A percentile compares a stretch with the other conserved stretches of the same genome.
phyloP scores from a whole-genome alignment of 805 yeast genomes.

The Candida stauntonica region DNA sequence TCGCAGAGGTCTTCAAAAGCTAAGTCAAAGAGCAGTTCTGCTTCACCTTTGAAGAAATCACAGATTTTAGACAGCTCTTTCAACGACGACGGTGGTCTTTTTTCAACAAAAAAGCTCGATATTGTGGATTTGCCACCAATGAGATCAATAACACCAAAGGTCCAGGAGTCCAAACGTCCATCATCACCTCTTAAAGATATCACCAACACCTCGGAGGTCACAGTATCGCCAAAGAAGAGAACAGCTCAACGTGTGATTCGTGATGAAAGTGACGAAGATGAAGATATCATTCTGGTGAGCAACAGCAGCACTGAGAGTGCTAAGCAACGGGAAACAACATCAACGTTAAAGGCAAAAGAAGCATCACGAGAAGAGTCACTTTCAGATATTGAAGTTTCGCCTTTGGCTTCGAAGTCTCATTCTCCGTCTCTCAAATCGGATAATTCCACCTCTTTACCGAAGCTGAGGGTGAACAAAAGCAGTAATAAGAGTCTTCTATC shows the following conservation, averaged over 20 bases:
- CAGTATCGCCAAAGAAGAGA: slow-evolving; percentile 9
- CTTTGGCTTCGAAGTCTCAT: slow-evolving; percentile 11
- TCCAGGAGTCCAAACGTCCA: neutral
- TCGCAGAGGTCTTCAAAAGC: slow-evolving; percentile 8
- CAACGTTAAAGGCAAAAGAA: slow-evolving; percentile 7
- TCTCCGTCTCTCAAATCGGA: slow-evolving; percentile 9
- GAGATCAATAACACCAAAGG: neutral
- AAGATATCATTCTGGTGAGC: slow-evolving; percentile 23
- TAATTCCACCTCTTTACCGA: slow-evolving; percentile 6
- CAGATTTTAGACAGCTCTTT: slow-evolving; percentile 25
- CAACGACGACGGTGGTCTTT: slow-evolving; percentile 17
- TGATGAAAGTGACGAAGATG: slow-evolving; percentile 11
- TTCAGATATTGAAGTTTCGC: slow-evolving; percentile 12
- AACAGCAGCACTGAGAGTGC: slow-evolving; percentile 16
- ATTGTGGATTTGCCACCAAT: slow-evolving; percentile 5
- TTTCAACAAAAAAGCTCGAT: slow-evolving; percentile 13
- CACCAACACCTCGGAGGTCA: slow-evolving; percentile 10
- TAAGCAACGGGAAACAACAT: slow-evolving; percentile 2
- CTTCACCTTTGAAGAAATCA: slow-evolving; percentile 15
- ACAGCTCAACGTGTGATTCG: neutral
- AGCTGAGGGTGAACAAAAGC: slow-evolving; percentile 5
- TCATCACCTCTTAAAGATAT: slow-evolving; percentile 13
- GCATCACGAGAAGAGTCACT: slow-evolving; percentile 1
- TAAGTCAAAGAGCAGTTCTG: slow-evolving; percentile 1
- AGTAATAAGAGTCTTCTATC: slow-evolving; percentile 18